Base-by-base conservation (phyloP, 768 basidiomycete species). In the Tephrocybe rancida region DNA sequence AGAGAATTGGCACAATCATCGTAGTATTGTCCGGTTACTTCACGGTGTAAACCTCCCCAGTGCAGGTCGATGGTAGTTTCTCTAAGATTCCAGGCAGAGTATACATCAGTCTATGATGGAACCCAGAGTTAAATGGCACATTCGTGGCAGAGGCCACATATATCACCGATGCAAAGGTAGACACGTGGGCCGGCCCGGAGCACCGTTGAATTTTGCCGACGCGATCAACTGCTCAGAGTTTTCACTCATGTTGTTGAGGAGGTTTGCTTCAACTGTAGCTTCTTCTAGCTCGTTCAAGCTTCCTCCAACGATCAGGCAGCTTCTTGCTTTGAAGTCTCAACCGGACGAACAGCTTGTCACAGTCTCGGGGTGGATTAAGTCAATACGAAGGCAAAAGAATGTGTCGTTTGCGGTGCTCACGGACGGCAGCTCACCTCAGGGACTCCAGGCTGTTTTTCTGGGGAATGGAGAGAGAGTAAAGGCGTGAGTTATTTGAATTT, bases 331-430 rank as follows among this genome's bases (percentile, higher is more conserved):
- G 16, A 50, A 45, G 25, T 11, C 29, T 8, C 27, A 43, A 27
- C 26, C 44, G 25, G 54, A 48, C 32, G 50, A 48, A 25, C 50
- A 37, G 44, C 22, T 56, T 1, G 65, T 77, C 0, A 76, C 75
- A 16, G 78, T 95, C 9, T 83, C 85, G 38, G 95, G 91, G 47
- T 96, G 92, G 92, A 77, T 98, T 51, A 88, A 87, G 61, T 92
- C 90, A 2, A 80, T 95, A 35, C 80, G 94, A 37, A 81, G 84
- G 37, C 93, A 96, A 72, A 96, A 96, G 74, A 85, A 86, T 46
- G 78, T 94, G n/a, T 79, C 91, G 2, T 98, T 97, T 65, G 87
- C 86, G 11, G 84, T 87, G 42, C 70, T 96, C 50, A 85, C 81
- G 38, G 95, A 97, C 69, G 95, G 95, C 3, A 91, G 88, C 49